Conservation (phyloP, 2,329 filamentous ascomycete species). For the Cladosporium sp. region DNA sequence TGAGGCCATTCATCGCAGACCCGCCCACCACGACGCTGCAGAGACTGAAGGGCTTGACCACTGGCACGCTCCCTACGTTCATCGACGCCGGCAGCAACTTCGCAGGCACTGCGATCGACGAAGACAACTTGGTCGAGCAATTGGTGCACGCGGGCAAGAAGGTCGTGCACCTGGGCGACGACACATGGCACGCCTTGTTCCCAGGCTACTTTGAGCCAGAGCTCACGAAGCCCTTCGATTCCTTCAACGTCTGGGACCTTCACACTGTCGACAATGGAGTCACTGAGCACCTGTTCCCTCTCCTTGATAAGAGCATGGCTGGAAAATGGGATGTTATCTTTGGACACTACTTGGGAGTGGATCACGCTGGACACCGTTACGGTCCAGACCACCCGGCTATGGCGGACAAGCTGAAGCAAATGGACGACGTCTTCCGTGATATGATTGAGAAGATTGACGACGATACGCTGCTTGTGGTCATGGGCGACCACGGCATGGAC, state of each 20-base stretch:
- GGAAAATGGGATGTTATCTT: constrained; percentile 88
- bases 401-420: constrained; percentile 82
- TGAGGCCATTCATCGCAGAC: constrained; percentile 93
- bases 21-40: constrained; percentile 92
- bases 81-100: constrained; percentile 93
- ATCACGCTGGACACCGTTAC: constrained; percentile 94
- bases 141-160: constrained; percentile 61
- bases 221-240: constrained; percentile 84
- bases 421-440: constrained; percentile 72
- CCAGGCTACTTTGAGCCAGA: constrained; percentile 87
- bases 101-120: constrained; percentile 88
- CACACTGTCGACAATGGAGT: constrained; percentile 97
- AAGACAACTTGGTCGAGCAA: constrained; percentile 71
- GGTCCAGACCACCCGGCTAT: constrained; percentile 90
- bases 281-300: constrained; percentile 79
- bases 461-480: constrained; percentile 80
- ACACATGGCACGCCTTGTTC: constrained; percentile 93
- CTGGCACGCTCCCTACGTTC: constrained; percentile 90
- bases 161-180: constrained; percentile 91
- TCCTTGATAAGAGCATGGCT: constrained; percentile 60
- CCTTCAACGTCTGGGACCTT: constrained; percentile 96
- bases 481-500: constrained; percentile 99
- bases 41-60: constrained; percentile 86
- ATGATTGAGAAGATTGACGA: constrained; percentile 71
- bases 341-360: constrained; percentile 88